Evolutionary conservation across 768 basidiomycete species (phyloP).

Genomic region (Rhodosporidiobolus odoratus): DNA sequence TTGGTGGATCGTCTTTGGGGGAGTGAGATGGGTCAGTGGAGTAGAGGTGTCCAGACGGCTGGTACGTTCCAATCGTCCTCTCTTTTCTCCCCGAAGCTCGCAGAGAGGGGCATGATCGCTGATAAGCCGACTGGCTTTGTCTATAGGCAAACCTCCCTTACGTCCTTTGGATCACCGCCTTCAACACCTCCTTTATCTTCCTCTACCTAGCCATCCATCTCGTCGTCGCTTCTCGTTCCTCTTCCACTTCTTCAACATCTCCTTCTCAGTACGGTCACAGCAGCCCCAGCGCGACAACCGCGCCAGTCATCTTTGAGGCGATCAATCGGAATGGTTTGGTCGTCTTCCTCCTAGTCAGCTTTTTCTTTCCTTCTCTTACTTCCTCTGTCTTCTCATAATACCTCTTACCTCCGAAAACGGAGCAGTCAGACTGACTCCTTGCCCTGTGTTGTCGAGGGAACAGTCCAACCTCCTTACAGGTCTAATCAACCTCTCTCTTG

Average conservation of each 20-base stretch:
- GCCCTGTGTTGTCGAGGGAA: neutral
- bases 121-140: neutral
- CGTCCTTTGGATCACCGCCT: constrained; percentile 80
- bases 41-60: constrained; percentile 58
- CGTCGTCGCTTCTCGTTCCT: constrained; percentile 54
- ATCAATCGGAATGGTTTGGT: constrained; percentile 74
- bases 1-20: constrained; percentile 66
- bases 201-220: constrained; percentile 74
- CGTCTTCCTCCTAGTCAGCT: constrained; percentile 71
- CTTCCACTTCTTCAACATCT: constrained; percentile 69
- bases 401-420: neutral
- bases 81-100: constrained; percentile 2
- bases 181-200: constrained; percentile 77
- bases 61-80: constrained; percentile 49
- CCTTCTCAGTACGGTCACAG: constrained; percentile 64
- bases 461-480: constrained; percentile 88
- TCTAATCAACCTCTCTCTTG: constrained; percentile 67
- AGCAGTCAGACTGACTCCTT: neutral
- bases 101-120: neutral
- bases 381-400: neutral
- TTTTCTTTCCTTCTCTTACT: constrained; percentile 26
- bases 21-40: constrained; percentile 28
- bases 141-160: constrained; percentile 81
- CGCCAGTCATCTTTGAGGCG: constrained; percentile 61
- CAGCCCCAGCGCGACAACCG: constrained; percentile 40